Evolutionary conservation across 2,329 filamentous ascomycete species (phyloP).

Genomic region (Colletotrichum sp.): DNA sequence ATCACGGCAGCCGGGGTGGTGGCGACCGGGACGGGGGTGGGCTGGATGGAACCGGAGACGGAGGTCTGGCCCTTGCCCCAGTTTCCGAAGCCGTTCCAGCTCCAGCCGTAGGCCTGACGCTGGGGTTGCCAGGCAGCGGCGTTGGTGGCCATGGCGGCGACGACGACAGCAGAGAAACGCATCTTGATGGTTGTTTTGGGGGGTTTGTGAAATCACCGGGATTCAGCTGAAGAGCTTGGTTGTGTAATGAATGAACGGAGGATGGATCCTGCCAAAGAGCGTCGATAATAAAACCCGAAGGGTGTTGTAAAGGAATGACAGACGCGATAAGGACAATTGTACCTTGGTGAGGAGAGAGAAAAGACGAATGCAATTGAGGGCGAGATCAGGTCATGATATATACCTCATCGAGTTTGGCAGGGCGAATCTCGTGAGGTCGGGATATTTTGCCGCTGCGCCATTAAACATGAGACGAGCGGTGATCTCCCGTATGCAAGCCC

Average conservation of each 20-base stretch:
- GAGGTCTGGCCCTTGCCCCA: neutral
- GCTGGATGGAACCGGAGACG: neutral
- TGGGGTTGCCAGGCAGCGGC: constrained; percentile 6
- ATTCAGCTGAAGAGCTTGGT: neutral
- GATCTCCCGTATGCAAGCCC: constrained; percentile 20
- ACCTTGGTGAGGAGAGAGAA: neutral
- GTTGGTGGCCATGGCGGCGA: constrained; percentile 15
- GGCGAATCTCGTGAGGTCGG: neutral
- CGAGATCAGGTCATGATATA: neutral
- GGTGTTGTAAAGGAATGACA: constrained; percentile 11
- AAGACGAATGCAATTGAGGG: neutral
- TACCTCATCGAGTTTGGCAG: neutral
- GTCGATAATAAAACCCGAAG: constrained; percentile 6
- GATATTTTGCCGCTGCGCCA: neutral
- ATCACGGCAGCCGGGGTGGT: neutral
- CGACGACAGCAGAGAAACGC: constrained; percentile 19
- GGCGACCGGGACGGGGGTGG: neutral
- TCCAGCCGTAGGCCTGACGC: neutral
- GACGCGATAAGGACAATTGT: neutral
- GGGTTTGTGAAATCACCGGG: constrained; percentile 12
- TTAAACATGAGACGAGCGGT: constrained; percentile 18
- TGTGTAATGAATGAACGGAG: constrained; percentile 10
- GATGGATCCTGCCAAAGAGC: constrained; percentile 18
- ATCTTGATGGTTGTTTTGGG: constrained; percentile 1
- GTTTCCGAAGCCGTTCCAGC: neutral